Percentiles rank a stretch among this genome's conserved stretches.
These are phyloP conservation scores for Nannochloris sp. DNA, from an alignment of 139 green algal genomes.

Conservation along the genomic window DNA sequence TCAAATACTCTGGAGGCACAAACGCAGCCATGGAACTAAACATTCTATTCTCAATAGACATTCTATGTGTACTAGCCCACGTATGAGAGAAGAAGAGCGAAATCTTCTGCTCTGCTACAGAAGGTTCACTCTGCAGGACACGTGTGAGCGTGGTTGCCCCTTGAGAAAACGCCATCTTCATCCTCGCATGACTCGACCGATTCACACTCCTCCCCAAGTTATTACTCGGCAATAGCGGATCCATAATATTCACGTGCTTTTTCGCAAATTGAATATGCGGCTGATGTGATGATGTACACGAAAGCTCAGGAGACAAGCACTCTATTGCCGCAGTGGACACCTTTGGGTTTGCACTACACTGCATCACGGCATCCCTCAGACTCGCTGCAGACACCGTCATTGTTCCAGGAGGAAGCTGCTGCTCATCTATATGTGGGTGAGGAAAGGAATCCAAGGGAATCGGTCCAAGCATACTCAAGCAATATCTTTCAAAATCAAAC, in stretches of 20 bases:
- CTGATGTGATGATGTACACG: neutral
- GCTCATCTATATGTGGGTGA: constrained; percentile 19
- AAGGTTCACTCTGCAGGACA: constrained; percentile 28
- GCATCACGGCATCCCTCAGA: constrained; percentile 26
- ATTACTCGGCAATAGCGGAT: constrained; percentile 88
- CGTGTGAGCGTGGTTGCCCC: constrained; percentile 37
- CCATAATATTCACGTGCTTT: constrained; percentile 84
- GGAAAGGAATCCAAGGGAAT: constrained; percentile 41
- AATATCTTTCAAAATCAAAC: constrained; percentile 85
- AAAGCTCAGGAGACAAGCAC: neutral
- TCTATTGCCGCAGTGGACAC: constrained; percentile 1
- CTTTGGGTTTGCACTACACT: constrained; percentile 32
- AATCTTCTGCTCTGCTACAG: constrained; percentile 14
- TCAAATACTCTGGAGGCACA: neutral
- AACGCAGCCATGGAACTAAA: constrained; percentile 8
- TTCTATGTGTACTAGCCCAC: constrained; percentile 20
- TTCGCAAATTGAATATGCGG: constrained; percentile 1
- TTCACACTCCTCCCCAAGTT: constrained; percentile 88
- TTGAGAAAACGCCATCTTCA: constrained; percentile 64
- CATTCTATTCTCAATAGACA: constrained; percentile 21
- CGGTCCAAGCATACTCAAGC: constrained; percentile 69
- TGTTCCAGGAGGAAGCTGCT: neutral
- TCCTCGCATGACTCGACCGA: constrained; percentile 64
- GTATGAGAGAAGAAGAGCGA: constrained; percentile 31
- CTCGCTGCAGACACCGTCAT: constrained; percentile 18